Base-by-base conservation (phyloP, 108 stramenopile genomes). In the Epithemia pelagica region DNA sequence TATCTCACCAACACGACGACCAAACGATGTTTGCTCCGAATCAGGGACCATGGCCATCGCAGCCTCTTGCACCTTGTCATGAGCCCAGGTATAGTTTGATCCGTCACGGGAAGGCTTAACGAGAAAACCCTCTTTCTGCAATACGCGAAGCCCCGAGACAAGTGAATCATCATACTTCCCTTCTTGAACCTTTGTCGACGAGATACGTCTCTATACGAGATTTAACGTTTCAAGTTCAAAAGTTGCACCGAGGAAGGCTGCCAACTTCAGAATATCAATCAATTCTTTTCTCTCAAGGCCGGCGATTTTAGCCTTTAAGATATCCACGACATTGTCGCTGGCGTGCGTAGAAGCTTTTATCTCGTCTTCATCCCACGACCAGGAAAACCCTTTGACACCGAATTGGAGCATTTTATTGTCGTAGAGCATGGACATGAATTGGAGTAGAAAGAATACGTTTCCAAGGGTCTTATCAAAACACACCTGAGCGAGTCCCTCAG, bases 391-490 rank as follows among this genome's bases (percentile, higher is more conserved):
- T 8, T 61, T 18, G 62, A 77, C 55, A 54, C 52, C 65, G 52
- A 77, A 89, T 0, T 59, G 62, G 0, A 89, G 33, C n/a, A 83
- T 58, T 1, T 58, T 60, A 28, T 74, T 57, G 51, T 79, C 65
- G 1, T 69, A 62, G 15, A 85, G 58, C 37, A 73, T 70, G 15
- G 58, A 10, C 0, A 89, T n/a, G 59, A 76, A 83, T 54, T 83
- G 75, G 2, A 79, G 30, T 1, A 71, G 69, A 64, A 83, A 85
- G 27, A 83, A 80, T 15, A 78, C 75, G 61, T 85, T 85, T 21
- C 87, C 87, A 15, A 61, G 51, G 15, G 87, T 88, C 64, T 82
- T 85, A 28, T 58, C 52, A 25, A 73, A 78, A 30, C 82, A 74
- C 26, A 80, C 63, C 21, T 60, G 52, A 0, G 82, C 63, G 1